Percentiles rank a stretch among this genome's conserved stretches.
phyloP scores from a whole-genome alignment of 1,284 basidiomycete genomes.

The Cutaneotrichosporon sp. region DNA sequence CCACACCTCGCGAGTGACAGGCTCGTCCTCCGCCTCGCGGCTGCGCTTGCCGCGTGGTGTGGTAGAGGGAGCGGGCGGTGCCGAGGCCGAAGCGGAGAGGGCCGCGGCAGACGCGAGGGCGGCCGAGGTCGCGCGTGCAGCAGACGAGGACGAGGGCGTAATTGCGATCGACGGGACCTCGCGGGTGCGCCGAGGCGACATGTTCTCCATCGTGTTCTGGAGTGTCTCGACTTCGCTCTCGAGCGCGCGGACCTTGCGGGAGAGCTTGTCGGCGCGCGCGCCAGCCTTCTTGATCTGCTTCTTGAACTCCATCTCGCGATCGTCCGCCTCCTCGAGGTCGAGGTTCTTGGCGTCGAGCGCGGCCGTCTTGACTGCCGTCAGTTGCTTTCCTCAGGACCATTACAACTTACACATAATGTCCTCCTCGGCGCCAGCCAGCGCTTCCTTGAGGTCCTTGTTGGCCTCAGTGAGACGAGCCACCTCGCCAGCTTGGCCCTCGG shows the following conservation, averaged over 20 bases:
- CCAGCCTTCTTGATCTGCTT: conserved; percentile 17
- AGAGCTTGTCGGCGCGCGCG: conserved; percentile 18
- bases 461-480: conserved; percentile 30
- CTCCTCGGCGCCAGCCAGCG: conserved; percentile 22
- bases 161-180: background rate
- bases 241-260: conserved; percentile 16
- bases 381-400: background rate
- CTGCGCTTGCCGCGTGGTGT: conserved; percentile 19
- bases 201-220: conserved; percentile 10
- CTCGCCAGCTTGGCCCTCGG: conserved; percentile 9
- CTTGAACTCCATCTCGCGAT: conserved; percentile 23
- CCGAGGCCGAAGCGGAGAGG: background rate
- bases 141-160: background rate
- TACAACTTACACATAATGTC: conserved; percentile 18
- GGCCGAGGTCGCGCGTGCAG: no score
- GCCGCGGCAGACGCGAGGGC: background rate
- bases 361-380: conserved; percentile 8
- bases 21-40: conserved; percentile 19
- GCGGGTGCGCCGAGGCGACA: conserved; percentile 2
- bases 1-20: conserved; percentile 9
- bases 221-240: conserved; percentile 18
- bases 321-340: conserved; percentile 29
- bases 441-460: conserved; percentile 30
- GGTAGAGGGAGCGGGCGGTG: background rate
- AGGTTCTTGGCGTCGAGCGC: conserved; percentile 17